Evolutionary conservation across 164 flowering plant genomes (phyloP).

Genomic region (Chimonanthus salicifolius): DNA sequence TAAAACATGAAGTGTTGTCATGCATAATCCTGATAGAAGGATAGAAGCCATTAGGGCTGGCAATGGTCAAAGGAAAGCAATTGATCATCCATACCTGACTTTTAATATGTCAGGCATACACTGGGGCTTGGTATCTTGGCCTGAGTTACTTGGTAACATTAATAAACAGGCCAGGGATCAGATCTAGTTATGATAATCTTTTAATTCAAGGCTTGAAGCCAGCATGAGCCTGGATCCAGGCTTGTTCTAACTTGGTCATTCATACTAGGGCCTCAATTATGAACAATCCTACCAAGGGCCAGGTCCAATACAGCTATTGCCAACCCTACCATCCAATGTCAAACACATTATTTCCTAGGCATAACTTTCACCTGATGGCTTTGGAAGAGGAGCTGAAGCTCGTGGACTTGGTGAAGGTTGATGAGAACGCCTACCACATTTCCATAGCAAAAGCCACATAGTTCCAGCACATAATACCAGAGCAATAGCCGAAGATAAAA

Average conservation of each 20-base stretch:
- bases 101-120: not conserved
- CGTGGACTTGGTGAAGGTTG: conserved; percentile 24
- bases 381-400: conserved; percentile 27
- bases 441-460: conserved; percentile 45
- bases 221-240: no score
- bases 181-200: not conserved
- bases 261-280: not conserved
- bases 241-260: no score
- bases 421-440: conserved; percentile 14
- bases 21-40: no score
- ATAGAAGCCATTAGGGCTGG: not conserved
- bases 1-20: not conserved
- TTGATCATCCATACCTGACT: not conserved
- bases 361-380: conserved; percentile 44
- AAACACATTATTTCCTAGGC: not conserved
- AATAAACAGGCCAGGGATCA: not conserved
- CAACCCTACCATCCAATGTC: no score
- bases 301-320: not conserved
- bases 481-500: conserved; percentile 50
- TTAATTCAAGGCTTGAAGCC: no score
- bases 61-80: no score
- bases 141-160: no score
- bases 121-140: not conserved
- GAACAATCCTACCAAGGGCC: not conserved
- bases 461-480: conserved; percentile 36